Evolutionary conservation across 441 rosid genomes (phyloP), one percentile per base, ranked within the genome.

Genomic region (Gossypium gossypioides): DNA sequence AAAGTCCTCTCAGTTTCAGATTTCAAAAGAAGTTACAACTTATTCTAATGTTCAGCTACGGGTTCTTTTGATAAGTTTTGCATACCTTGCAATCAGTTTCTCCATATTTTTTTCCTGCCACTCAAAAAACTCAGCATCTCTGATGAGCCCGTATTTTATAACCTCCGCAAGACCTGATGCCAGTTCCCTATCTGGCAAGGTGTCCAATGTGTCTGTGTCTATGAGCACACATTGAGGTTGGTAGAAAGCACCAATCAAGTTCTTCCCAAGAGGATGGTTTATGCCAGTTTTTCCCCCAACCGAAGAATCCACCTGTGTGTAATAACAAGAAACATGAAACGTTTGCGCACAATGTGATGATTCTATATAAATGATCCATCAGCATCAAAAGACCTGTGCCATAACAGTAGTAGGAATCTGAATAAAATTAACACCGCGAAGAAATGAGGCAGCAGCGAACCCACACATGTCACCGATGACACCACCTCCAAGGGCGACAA

Each of bases 391-490:
- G n/a, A 92, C 99, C 96, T 95, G 98, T 19, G 97, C 83, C 99
- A 92, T 95, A 68, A 95, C 97, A 46, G 97, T 95, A 2, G 99
- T 95, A 4, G 98, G 97, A 79, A 95, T 95, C 75, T 95, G 99
- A 75, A 95, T 92, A 81, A 95, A 92, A 79, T 91, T 92, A 76
- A 92, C 98, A 73, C 99, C 98, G 8, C 97, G 96, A 15, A 95
- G 95, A 85, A 80, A 95, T 42, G 98, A 75, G 0, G 99, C 93
- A 69, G 99, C 99, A 8, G 97, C 99, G 72, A 74, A 95, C 65
- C 99, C 99, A 80, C 98, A 92, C 98, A 92, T 86, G 73, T 95
- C 98, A 22, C 98, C 99, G 2, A 95, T 87, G 37, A 95, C 98
- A 71, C 97, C 99, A 5, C 99, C 98, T 61, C 99, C 99, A 27